These are phyloP conservation scores for Symbiodinium natans DNA, from an alignment of 73 alveolate genomes.

Conservation along the genomic window DNA sequence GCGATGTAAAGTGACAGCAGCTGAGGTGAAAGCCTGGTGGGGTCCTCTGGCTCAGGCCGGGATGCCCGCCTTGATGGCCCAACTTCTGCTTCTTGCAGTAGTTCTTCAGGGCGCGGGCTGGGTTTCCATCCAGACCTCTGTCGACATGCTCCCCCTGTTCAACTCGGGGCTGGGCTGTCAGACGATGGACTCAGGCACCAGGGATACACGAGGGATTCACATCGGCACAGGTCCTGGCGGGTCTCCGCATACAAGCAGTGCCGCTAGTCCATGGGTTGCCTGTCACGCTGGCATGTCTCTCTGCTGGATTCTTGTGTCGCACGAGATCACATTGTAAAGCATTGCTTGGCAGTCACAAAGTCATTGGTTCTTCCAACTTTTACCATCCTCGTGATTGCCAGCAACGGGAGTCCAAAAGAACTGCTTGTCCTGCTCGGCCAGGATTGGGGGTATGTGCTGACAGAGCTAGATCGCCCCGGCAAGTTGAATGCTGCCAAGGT, in stretches of 20 bases:
- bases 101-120: conserved; percentile 16
- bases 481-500: conserved; percentile 74
- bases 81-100: neutral
- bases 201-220: neutral
- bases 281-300: conserved; percentile 5
- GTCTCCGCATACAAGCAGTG: conserved; percentile 62
- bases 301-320: no score
- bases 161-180: conserved; percentile 26
- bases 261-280: conserved; percentile 86
- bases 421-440: conserved; percentile 9
- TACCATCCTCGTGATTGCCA: no score
- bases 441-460: conserved; percentile 88
- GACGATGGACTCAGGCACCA: neutral
- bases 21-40: conserved; percentile 72
- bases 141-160: conserved; percentile 39
- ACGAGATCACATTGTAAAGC: no score
- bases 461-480: conserved; percentile 90
- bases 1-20: no score
- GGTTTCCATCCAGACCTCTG: conserved; percentile 90
- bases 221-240: conserved; percentile 8
- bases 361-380: no score
- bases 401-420: no score
- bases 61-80: neutral
- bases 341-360: no score
- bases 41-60: conserved; percentile 62